Conservation (phyloP, 306 rosid genomes). For the Malus fusca region DNA sequence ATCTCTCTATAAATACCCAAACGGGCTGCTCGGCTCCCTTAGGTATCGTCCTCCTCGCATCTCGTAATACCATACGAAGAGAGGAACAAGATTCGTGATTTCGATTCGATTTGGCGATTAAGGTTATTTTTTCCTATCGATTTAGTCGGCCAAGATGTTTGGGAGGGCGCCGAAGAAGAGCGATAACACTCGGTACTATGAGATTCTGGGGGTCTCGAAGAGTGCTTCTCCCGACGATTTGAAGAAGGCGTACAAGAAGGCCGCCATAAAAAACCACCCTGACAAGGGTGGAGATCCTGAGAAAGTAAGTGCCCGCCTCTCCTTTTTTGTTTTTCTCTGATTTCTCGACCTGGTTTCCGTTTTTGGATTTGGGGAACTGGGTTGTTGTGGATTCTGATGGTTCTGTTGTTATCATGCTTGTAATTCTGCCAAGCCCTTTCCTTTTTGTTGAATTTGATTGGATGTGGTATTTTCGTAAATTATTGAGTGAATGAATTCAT, state of each 20-base stretch:
- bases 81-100: neutral
- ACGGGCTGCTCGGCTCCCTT: accelerated
- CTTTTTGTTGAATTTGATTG: neutral
- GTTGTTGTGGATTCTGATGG: neutral
- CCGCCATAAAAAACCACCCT: constrained; percentile 84
- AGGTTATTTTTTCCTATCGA: neutral
- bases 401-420: neutral
- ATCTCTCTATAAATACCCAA: neutral
- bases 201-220: constrained; percentile 64
- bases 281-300: constrained; percentile 95
- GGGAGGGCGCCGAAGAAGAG: constrained; percentile 75
- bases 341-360: neutral
- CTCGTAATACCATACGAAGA: neutral
- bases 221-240: constrained; percentile 69
- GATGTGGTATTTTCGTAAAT: neutral
- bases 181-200: constrained; percentile 63
- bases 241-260: constrained; percentile 84
- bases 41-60: neutral
- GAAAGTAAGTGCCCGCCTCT: constrained; percentile 32
- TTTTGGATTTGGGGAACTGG: neutral
- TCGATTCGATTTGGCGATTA: neutral
- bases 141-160: constrained; percentile 37
- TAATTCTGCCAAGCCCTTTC: neutral
- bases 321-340: neutral
- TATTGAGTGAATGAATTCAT: neutral